Conservation (phyloP, 176 grass and related monocot genomes). For the Tuctoria greenei region DNA sequence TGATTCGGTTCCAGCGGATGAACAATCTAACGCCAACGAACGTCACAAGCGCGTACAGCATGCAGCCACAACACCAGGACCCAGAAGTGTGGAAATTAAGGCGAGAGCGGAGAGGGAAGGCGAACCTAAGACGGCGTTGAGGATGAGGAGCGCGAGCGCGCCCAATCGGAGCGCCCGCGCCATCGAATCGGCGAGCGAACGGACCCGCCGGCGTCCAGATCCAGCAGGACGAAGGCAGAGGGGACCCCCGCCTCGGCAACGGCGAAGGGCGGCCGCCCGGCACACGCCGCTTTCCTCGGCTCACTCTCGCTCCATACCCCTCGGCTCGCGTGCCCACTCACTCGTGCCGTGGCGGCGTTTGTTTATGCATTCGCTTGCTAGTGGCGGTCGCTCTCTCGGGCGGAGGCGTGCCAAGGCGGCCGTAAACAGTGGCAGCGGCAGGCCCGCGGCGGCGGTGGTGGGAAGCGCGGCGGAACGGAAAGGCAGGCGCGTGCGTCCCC, state of each 20-base stretch:
- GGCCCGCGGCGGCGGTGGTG: not conserved
- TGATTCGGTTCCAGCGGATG: not conserved
- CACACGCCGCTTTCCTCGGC: constrained; percentile 36
- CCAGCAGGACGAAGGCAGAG: not conserved
- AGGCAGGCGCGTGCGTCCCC: not conserved
- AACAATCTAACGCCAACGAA: not conserved
- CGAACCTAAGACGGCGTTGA: constrained; percentile 38
- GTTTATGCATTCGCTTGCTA: constrained; percentile 6
- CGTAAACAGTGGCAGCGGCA: not conserved
- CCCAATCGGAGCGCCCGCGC: constrained; percentile 22
- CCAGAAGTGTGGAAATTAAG: not conserved
- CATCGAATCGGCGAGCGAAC: constrained; percentile 22
- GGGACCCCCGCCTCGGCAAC: constrained; percentile 6
- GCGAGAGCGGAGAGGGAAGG: too few species aligned
- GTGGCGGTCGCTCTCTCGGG: not conserved
- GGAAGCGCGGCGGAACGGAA: not conserved
- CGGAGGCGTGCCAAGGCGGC: not conserved
- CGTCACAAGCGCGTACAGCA: too few species aligned
- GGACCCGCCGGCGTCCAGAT: not conserved
- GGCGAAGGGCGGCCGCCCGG: not conserved
- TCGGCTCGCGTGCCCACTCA: not conserved
- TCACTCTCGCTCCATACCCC: not conserved
- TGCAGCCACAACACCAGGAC: not conserved
- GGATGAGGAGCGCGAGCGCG: not conserved
- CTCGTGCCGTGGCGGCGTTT: not conserved